Conservation (phyloP, 768 basidiomycete species). For the Agaricus subrufescens region DNA sequence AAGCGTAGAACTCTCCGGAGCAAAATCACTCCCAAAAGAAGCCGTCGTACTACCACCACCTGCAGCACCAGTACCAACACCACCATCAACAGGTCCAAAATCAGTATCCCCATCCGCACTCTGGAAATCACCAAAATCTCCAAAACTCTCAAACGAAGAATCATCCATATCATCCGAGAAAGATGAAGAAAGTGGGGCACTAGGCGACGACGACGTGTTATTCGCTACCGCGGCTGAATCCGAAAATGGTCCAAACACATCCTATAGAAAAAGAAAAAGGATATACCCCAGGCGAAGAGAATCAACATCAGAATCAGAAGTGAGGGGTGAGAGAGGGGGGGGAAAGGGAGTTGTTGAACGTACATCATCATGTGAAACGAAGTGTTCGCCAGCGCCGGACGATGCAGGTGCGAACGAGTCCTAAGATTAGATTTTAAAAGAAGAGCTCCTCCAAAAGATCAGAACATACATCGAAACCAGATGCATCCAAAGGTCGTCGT, state of each 20-base stretch:
- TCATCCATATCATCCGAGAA: conserved; percentile 62
- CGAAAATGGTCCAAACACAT: conserved; percentile 79
- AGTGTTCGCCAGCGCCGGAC: conserved; percentile 39
- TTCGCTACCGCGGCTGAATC: conserved; percentile 45
- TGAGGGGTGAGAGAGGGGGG: conserved; percentile 1
- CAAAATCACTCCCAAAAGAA: too few relatives aligned
- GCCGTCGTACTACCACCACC: conserved; percentile 27
- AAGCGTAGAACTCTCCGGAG: background rate
- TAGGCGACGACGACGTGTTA: conserved; percentile 30
- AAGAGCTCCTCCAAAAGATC: background rate
- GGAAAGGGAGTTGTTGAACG: conserved; percentile 11
- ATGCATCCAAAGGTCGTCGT: conserved; percentile 37
- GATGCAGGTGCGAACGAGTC: conserved; percentile 45
- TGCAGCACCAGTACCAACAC: background rate
- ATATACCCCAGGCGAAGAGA: too few relatives aligned
- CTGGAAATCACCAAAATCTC: conserved; percentile 82
- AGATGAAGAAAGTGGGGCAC: conserved; percentile 47
- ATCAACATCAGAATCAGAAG: background rate
- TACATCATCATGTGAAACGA: conserved; percentile 52
- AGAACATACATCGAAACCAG: conserved; percentile 50
- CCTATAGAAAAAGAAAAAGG: conserved; percentile 25
- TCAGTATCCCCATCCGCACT: conserved; percentile 26
- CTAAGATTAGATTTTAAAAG: conserved; percentile 22
- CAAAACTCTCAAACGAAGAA: conserved; percentile 67
- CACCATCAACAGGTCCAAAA: conserved; percentile 6